Percentiles rank a stretch among this genome's conserved stretches.
Evolutionary conservation across 2,329 filamentous ascomycete genomes (phyloP).

Genomic region (Xylaria polymorpha): DNA sequence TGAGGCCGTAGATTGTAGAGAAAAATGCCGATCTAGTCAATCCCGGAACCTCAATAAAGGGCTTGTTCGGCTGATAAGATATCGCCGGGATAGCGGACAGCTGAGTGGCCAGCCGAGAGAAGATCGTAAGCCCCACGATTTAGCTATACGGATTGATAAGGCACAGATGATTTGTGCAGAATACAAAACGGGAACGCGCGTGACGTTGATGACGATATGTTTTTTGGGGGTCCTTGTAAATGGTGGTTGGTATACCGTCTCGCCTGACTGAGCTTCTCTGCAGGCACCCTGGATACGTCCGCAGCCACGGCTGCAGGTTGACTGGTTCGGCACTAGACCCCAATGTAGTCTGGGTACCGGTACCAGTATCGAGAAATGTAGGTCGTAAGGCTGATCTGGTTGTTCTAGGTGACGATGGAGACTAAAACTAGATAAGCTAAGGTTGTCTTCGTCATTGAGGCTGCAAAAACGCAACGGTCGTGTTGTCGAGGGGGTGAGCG

Average conservation of each 20-base stretch:
- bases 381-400: constrained; percentile 39
- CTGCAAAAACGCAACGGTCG: constrained; percentile 32
- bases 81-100: constrained; percentile 22
- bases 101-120: constrained; percentile 24
- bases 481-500: constrained; percentile 6
- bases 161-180: constrained; percentile 20
- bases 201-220: constrained; percentile 29
- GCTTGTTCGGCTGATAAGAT: constrained; percentile 30
- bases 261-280: constrained; percentile 35
- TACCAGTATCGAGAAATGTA: constrained; percentile 28
- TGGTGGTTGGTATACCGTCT: constrained; percentile 31
- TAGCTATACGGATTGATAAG: constrained; percentile 13
- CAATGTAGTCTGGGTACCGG: constrained; percentile 29
- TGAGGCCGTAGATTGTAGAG: constrained; percentile 30
- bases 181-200: constrained; percentile 29
- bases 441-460: constrained; percentile 68
- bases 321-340: constrained; percentile 32
- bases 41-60: constrained; percentile 12
- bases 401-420: constrained; percentile 63
- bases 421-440: constrained; percentile 67
- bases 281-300: constrained; percentile 37
- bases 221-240: constrained; percentile 27
- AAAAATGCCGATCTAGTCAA: constrained; percentile 18
- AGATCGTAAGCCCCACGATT: constrained; percentile 17
- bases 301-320: constrained; percentile 36